phyloP scores from a whole-genome alignment of 169 alveolate genomes.

The Theileria annulata region DNA sequence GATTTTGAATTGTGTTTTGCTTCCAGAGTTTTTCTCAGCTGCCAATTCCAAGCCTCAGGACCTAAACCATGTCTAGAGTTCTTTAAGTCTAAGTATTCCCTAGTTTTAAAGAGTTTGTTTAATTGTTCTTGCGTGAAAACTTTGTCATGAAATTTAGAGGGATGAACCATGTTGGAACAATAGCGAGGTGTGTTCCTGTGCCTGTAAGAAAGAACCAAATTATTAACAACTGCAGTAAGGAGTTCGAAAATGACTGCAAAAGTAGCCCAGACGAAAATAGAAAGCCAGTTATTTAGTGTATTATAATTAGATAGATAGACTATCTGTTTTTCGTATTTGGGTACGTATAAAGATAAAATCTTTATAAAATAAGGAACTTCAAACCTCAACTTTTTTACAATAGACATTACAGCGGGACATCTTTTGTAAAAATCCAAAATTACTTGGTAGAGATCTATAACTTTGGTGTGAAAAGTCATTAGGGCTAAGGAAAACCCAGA shows the following conservation, averaged over 20 bases:
- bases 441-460: slow-evolving; percentile 2
- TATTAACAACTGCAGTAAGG: not conserved
- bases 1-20: slow-evolving; percentile 21
- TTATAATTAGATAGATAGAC: slow-evolving; percentile 15
- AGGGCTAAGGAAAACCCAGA: not conserved
- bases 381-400: slow-evolving; percentile 1
- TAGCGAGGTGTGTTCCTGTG: slow-evolving; percentile 14
- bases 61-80: slow-evolving; percentile 71
- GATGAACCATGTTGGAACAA: slow-evolving; percentile 69
- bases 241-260: slow-evolving; percentile 2
- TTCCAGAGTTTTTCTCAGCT: slow-evolving; percentile 60
- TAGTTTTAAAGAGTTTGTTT: slow-evolving; percentile 55
- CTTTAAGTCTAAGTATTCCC: slow-evolving; percentile 71
- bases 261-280: not conserved
- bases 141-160: slow-evolving; percentile 47
- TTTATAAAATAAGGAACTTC: slow-evolving; percentile 20
- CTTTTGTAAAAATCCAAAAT: slow-evolving; percentile 8
- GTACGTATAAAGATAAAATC: slow-evolving; percentile 6
- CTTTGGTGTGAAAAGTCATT: not conserved
- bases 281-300: slow-evolving; percentile 36
- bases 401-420: slow-evolving; percentile 2
- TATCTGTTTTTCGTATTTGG: not conserved
- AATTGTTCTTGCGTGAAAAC: slow-evolving; percentile 64
- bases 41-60: slow-evolving; percentile 81
- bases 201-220: slow-evolving; percentile 1